phyloP scores from a whole-genome alignment of 2,329 filamentous ascomycete species.

The Chaetomiaceae sp. region DNA sequence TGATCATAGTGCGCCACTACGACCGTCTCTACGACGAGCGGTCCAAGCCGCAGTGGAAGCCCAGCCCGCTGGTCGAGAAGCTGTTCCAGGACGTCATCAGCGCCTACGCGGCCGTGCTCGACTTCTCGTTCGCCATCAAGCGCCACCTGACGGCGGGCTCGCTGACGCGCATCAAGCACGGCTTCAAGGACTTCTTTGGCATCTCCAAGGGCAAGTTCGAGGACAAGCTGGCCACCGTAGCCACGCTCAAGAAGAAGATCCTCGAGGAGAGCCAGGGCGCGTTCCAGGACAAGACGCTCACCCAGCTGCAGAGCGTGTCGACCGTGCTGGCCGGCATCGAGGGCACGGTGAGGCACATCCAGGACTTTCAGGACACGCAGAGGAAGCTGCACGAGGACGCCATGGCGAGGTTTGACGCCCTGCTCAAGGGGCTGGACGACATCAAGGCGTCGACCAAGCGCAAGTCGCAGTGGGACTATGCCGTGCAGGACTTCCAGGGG shows the following conservation, averaged over 20 bases:
- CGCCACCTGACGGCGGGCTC: constrained; percentile 21
- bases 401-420: constrained; percentile 10
- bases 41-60: constrained; percentile 19
- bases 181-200: constrained; percentile 25
- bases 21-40: constrained; percentile 23
- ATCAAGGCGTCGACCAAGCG: constrained; percentile 20
- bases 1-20: constrained; percentile 25
- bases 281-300: constrained; percentile 24
- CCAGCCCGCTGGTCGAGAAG: constrained; percentile 22
- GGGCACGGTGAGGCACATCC: constrained; percentile 15
- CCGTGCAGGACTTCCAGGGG: constrained; percentile 18
- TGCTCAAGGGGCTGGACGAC: constrained; percentile 20
- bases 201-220: constrained; percentile 22
- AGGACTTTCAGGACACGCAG: constrained; percentile 19
- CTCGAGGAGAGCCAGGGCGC: constrained; percentile 23
- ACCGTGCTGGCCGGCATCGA: constrained; percentile 16
- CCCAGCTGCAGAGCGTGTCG: constrained; percentile 17
- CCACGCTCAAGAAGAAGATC: constrained; percentile 21
- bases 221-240: constrained; percentile 17
- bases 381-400: constrained; percentile 17
- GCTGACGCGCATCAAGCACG: constrained; percentile 20
- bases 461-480: constrained; percentile 23
- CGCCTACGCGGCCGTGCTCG: constrained; percentile 21
- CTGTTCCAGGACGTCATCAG: constrained; percentile 22
- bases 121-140: constrained; percentile 23